Evolutionary conservation across 2,329 filamentous ascomycete genomes (phyloP).

Genomic region (Monosporascus sp.): DNA sequence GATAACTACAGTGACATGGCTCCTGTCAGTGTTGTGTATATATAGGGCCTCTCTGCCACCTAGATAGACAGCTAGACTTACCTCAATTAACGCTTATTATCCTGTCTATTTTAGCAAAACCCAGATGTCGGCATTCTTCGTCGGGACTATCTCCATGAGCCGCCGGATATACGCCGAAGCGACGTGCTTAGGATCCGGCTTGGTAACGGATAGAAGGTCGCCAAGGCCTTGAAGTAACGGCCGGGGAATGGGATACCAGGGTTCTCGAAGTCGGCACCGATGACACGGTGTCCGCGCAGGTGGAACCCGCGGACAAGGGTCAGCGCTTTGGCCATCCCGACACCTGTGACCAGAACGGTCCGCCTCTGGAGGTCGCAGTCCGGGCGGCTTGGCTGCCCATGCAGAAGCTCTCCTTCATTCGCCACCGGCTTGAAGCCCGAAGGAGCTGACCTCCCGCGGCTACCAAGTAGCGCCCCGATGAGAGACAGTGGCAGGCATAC

Average conservation of each 20-base stretch:
- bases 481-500: constrained; percentile 13
- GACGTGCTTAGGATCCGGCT: constrained; percentile 14
- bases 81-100: no score
- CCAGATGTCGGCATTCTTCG: constrained; percentile 65
- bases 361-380: not conserved
- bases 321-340: constrained; percentile 68
- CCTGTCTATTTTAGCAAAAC: constrained; percentile 31
- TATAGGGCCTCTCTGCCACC: no score
- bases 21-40: no score
- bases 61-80: no score
- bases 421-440: not conserved
- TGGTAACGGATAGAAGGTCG: constrained; percentile 46
- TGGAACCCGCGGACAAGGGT: constrained; percentile 61
- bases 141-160: constrained; percentile 52
- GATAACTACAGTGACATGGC: no score
- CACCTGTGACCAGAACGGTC: constrained; percentile 65
- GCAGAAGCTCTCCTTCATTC: not conserved
- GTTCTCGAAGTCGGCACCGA: constrained; percentile 62
- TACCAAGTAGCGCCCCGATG: not conserved
- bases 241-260: constrained; percentile 43
- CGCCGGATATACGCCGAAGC: constrained; percentile 47
- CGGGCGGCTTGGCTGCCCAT: not conserved
- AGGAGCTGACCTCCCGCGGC: not conserved
- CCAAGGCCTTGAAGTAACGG: constrained; percentile 52
- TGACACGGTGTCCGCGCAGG: constrained; percentile 59